Evolutionary conservation across 2,329 filamentous ascomycete species (phyloP), one percentile per base, ranked within the genome.

Genomic region (Cladosporium velox): DNA sequence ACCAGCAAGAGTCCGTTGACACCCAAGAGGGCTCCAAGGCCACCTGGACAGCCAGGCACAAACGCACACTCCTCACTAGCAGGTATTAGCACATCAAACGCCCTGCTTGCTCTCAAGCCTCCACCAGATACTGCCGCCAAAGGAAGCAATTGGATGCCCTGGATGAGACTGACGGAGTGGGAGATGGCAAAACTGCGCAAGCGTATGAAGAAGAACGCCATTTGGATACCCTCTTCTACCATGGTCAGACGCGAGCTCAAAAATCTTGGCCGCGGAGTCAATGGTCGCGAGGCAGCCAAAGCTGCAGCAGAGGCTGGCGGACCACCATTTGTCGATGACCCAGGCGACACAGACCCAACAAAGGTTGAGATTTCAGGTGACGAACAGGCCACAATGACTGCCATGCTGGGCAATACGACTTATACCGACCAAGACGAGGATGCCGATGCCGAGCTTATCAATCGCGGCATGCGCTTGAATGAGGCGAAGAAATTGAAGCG

Each of bases 151-250:
- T 85, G 85, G 77, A 79, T 84, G 67, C 87, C 87, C 1, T 90
- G 87, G 87, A 80, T 87, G 71, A 85, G 86, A 66, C 77, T 90
- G 68, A 89, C 87, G 2, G 87, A 89, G 70, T 90, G 84, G 79
- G 87, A 90, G 72, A 88, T 90, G 86, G 87, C 87, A 5, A 86
- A 88, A 69, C 82, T 95, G 8, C 84, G 91, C 67, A 95, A 95
- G 79, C 85, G 90, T 21, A 95, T 95, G 91, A 95, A 95, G 85
- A 95, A 95, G 83, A 95, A 95, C 73, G 90, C 91, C 0, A 89
- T 91, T 4, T 95, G 91, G 91, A 88, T 87, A 2, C 91, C 91
- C 0, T 93, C 90, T 69, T 90, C 92, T 72, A 93, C 91, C 0
- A 95, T 95, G 91, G 91, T 94, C 69, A 87, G 90, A 18, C 84